These are phyloP conservation scores for Tolypocladium sp. DNA, from an alignment of 2,329 filamentous ascomycete species.

Conservation along the genomic window DNA sequence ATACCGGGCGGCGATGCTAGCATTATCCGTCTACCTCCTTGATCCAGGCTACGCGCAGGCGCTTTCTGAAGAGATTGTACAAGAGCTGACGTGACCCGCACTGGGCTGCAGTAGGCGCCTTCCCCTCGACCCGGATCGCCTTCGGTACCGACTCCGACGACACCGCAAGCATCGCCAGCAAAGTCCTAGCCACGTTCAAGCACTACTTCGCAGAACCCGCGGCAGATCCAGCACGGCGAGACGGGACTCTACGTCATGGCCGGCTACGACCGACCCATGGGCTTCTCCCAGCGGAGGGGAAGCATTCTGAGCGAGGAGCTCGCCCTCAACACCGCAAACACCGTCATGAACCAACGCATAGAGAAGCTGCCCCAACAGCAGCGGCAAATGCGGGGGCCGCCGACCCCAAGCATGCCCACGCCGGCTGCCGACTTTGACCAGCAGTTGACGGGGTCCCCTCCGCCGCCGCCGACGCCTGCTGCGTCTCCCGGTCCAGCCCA, in stretches of 20 bases:
- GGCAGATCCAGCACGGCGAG: not conserved
- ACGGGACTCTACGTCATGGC: constrained; percentile 16
- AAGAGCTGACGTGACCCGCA: constrained; percentile 8
- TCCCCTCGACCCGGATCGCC: not conserved
- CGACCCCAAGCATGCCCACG: constrained; percentile 58
- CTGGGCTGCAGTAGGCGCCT: constrained; percentile 4
- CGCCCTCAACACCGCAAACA: constrained; percentile 39
- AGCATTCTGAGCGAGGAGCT: constrained; percentile 50
- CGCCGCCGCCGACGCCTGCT: constrained; percentile 56
- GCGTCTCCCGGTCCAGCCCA: constrained; percentile 56
- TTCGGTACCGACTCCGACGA: not conserved
- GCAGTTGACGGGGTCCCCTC: constrained; percentile 50
- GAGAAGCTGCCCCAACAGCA: constrained; percentile 38
- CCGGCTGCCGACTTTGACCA: constrained; percentile 55
- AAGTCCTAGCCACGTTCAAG: not conserved
- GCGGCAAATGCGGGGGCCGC: constrained; percentile 44
- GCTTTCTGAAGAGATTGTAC: not conserved
- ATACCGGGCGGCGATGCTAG: not conserved
- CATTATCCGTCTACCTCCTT: not conserved
- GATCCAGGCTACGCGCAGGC: not conserved
- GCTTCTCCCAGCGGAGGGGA: constrained; percentile 53
- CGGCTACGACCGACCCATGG: constrained; percentile 37
- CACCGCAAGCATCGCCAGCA: not conserved
- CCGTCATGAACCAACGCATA: constrained; percentile 34
- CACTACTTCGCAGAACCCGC: not conserved